phyloP scores from a whole-genome alignment of 108 stramenopile species.

The Fistulifera pelliculosa region DNA sequence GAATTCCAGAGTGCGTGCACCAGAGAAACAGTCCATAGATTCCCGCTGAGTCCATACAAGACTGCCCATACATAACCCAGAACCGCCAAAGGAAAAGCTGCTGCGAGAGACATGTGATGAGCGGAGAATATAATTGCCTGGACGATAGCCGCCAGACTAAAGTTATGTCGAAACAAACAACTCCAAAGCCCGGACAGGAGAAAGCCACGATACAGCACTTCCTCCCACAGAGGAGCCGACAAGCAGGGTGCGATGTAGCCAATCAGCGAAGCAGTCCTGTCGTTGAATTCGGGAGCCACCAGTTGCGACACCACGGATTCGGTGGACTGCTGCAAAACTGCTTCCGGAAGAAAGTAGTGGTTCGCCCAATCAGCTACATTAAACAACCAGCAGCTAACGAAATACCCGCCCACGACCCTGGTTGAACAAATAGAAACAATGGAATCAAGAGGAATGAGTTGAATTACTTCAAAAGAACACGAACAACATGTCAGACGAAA shows the following conservation, averaged over 20 bases:
- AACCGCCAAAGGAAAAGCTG: slow-evolving; percentile 78
- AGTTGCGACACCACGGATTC: slow-evolving; percentile 79
- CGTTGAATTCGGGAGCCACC: slow-evolving; percentile 87
- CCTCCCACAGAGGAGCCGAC: slow-evolving; percentile 90
- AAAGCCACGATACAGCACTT: slow-evolving; percentile 88
- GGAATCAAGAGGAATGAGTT: not conserved
- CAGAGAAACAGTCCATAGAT: slow-evolving; percentile 77
- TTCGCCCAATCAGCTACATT: slow-evolving; percentile 84
- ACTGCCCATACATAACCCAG: slow-evolving; percentile 85
- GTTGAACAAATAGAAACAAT: no score
- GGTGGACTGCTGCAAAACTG: slow-evolving; percentile 44
- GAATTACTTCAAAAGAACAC: no score
- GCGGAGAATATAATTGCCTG: slow-evolving; percentile 74
- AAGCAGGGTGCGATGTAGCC: slow-evolving; percentile 91
- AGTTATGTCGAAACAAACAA: no score
- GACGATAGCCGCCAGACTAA: slow-evolving; percentile 37
- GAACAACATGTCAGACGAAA: no score
- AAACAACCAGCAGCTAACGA: slow-evolving; percentile 79
- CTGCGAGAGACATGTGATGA: slow-evolving; percentile 79
- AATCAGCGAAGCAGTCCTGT: slow-evolving; percentile 63
- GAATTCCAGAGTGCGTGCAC: slow-evolving; percentile 94
- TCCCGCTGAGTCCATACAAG: slow-evolving; percentile 73
- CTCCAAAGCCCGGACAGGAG: slow-evolving; percentile 54
- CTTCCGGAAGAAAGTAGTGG: slow-evolving; percentile 72
- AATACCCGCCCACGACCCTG: slow-evolving; percentile 85